Evolutionary conservation across 75 land plant genomes (phyloP), one percentile per base, ranked within the genome.

Genomic region (Selaginella tamariscina): DNA sequence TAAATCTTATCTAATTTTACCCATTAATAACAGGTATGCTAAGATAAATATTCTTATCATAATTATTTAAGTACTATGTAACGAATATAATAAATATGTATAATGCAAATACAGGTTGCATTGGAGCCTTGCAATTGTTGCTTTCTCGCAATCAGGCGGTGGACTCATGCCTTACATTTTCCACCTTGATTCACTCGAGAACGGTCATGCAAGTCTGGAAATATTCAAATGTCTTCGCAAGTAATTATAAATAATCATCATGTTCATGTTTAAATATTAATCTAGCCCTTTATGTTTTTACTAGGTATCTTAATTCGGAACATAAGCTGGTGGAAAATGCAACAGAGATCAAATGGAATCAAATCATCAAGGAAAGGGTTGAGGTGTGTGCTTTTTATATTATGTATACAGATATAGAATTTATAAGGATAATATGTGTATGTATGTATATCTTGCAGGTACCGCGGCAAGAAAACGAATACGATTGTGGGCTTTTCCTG

Each of bases 401-500:
- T 32, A 18, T 65, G 26, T 65, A 2, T 65, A 2, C 24, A 32
- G 70, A 49, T 54, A 32, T 1, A 67, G 1, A n/a, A 29, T 54
- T n/a, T n/a, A n/a, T n/a, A n/a, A n/a, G n/a, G n/a, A n/a, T n/a
- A n/a, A n/a, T n/a, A n/a, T n/a, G n/a, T n/a, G n/a, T n/a, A n/a
- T n/a, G n/a, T n/a, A n/a, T n/a, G n/a, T n/a, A n/a, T 24, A 1
- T 54, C 30, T 24, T 54, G 26, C 92, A 94, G 98, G 98, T 94
- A 23, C 98, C 98, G 1, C 88, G 77, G 67, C 98, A 94, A 68
- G 78, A 80, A 29, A 94, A 94, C 72, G 86, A 77, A 2, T 94
- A 80, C 64, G 98, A 94, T 64, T 94, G 98, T 74, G 98, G 98
- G 33, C 79, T 94, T 22, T 94, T 94, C 68, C 82, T 94, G 8